These are phyloP conservation scores for Inosperma sp. DNA, from an alignment of 768 basidiomycete species.

Conservation along the genomic window DNA sequence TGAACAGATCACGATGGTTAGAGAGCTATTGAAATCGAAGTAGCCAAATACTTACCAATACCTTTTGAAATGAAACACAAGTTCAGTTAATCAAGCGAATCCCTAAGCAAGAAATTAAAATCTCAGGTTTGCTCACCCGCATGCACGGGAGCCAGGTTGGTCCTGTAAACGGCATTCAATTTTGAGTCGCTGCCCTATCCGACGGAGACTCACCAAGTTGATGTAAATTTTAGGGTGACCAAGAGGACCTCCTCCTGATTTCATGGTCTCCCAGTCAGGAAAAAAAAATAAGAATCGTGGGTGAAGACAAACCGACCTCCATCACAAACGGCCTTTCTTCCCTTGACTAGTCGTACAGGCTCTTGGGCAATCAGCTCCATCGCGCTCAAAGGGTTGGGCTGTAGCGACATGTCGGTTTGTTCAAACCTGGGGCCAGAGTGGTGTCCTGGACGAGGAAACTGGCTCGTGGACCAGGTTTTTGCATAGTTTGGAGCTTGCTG, in stretches of 20 bases:
- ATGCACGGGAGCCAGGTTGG: slow-evolving; percentile 79
- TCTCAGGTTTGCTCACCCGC: slow-evolving; percentile 63
- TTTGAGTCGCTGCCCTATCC: not conserved
- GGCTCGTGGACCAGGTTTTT: slow-evolving; percentile 80
- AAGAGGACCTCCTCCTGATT: slow-evolving; percentile 82
- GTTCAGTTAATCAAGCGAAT: slow-evolving; percentile 12
- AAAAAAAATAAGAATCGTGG: slow-evolving; percentile 7
- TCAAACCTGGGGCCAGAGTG: slow-evolving; percentile 80
- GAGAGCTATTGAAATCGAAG: slow-evolving; percentile 4
- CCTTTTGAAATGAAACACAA: slow-evolving; percentile 23
- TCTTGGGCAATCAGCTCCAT: slow-evolving; percentile 87
- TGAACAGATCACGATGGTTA: slow-evolving; percentile 1
- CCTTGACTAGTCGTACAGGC: slow-evolving; percentile 76
- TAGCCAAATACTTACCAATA: slow-evolving; percentile 42
- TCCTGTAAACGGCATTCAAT: slow-evolving; percentile 47
- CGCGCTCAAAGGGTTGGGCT: slow-evolving; percentile 86
- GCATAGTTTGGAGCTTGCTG: slow-evolving; percentile 82
- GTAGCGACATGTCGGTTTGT: slow-evolving; percentile 82
- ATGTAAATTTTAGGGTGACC: slow-evolving; percentile 97
- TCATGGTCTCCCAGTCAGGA: slow-evolving; percentile 6
- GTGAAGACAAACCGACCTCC: slow-evolving; percentile 63
- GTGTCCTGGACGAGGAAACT: slow-evolving; percentile 60
- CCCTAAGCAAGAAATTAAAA: slow-evolving; percentile 8
- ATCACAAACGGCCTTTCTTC: slow-evolving; percentile 87
- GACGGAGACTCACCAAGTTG: slow-evolving; percentile 66